phyloP scores from a whole-genome alignment of 2,329 filamentous ascomycete species.

The Fusarium sp. region DNA sequence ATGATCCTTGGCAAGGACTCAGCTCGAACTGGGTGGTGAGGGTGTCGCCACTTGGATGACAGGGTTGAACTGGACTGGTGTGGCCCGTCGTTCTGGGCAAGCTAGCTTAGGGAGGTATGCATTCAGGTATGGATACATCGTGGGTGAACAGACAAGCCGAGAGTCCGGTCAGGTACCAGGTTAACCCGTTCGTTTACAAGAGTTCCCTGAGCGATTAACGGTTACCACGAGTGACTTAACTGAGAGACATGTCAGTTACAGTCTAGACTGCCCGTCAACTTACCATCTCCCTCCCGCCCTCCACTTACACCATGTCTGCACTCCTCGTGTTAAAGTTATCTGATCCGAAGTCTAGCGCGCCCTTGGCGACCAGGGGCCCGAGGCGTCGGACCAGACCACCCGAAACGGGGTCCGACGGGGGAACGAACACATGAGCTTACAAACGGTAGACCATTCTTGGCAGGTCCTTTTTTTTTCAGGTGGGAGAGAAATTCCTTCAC shows the following conservation, averaged over 20 bases:
- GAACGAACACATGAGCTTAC: not conserved
- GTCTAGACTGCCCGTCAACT: not conserved
- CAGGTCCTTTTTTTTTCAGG: not conserved
- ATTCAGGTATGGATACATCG: not conserved
- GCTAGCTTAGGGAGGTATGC: not conserved
- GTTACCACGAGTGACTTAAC: too few relatives aligned
- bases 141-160: not conserved
- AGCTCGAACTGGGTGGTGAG: not conserved
- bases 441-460: not conserved
- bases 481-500: not conserved
- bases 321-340: slow-evolving; percentile 23
- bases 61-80: not conserved
- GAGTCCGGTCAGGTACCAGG: not conserved
- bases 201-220: too few relatives aligned
- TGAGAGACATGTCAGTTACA: not conserved
- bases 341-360: slow-evolving; percentile 14
- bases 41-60: not conserved
- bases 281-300: not conserved
- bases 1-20: not conserved
- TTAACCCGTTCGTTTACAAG: too few relatives aligned
- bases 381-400: not conserved
- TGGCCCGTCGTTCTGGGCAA: not conserved
- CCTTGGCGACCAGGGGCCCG: not conserved
- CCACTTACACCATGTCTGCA: not conserved
- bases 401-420: not conserved